Percentiles rank a stretch among this genome's conserved stretches.
Evolutionary conservation across 2,329 filamentous ascomycete genomes (phyloP).

Genomic region (Calonectria honghensis): DNA sequence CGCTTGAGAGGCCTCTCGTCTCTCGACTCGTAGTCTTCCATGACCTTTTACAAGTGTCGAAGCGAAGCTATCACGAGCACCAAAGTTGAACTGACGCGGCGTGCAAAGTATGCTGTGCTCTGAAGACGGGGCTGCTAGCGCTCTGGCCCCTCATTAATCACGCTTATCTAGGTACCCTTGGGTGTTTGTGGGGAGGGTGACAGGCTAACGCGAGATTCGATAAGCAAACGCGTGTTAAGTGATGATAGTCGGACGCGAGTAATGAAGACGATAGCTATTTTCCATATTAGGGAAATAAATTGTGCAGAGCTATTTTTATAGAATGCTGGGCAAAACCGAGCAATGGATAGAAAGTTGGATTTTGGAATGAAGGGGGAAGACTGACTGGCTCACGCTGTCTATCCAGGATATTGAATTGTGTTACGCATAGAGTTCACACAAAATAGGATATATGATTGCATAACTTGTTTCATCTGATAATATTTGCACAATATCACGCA

Average conservation of each 20-base stretch:
- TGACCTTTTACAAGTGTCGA: background rate
- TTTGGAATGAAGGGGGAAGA: background rate
- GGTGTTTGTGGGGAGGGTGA: background rate
- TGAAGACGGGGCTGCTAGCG: background rate
- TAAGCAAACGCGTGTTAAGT: constrained; percentile 3
- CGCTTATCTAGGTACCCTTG: constrained; percentile 20
- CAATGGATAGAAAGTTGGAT: background rate
- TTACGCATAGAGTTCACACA: too few species aligned
- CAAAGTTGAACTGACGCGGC: background rate
- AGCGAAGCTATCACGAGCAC: too few species aligned
- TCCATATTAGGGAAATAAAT: background rate
- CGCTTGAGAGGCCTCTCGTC: constrained; percentile 28
- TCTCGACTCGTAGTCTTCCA: background rate
- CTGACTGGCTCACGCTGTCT: too few species aligned
- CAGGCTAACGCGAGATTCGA: background rate
- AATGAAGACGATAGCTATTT: background rate
- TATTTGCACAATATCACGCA: background rate
- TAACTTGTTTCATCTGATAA: background rate
- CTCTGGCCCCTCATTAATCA: background rate
- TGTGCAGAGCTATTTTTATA: background rate
- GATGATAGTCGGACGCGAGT: too few species aligned
- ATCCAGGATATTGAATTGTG: too few species aligned
- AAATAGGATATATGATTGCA: background rate
- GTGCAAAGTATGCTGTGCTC: background rate
- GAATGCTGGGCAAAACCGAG: background rate